phyloP scores from a whole-genome alignment of 2,329 filamentous ascomycete species.

The Purpureocillium takamizusanense region DNA sequence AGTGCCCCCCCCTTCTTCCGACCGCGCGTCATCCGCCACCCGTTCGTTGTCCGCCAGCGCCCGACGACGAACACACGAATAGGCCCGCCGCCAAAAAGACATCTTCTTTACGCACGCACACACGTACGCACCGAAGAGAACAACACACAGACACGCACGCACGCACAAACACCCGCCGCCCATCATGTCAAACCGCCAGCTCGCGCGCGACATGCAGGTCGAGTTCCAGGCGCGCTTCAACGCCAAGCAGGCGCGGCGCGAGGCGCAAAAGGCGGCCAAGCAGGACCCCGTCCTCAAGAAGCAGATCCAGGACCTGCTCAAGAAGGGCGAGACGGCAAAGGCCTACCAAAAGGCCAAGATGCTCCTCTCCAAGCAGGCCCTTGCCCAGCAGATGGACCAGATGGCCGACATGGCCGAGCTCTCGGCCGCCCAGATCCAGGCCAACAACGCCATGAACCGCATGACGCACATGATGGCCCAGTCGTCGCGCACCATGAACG shows the following conservation, averaged over 20 bases:
- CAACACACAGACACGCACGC: neutral
- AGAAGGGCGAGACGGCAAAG: slow-evolving; percentile 54
- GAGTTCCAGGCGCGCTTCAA: slow-evolving; percentile 57
- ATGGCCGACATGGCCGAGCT: slow-evolving; percentile 57
- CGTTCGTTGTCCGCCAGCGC: too few relatives aligned
- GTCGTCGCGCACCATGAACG: slow-evolving; percentile 48
- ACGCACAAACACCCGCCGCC: slow-evolving; percentile 1
- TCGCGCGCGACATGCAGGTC: slow-evolving; percentile 51
- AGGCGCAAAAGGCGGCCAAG: slow-evolving; percentile 51
- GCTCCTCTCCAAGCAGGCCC: slow-evolving; percentile 51
- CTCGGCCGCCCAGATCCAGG: slow-evolving; percentile 51
- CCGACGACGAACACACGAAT: too few relatives aligned
- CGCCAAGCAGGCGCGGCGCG: slow-evolving; percentile 52
- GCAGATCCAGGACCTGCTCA: slow-evolving; percentile 54
- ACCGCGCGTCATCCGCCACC: too few relatives aligned
- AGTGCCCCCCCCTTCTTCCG: too few relatives aligned
- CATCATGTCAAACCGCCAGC: slow-evolving; percentile 50
- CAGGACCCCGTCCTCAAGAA: slow-evolving; percentile 53
- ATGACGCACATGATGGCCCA: slow-evolving; percentile 57
- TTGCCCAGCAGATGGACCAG: slow-evolving; percentile 55
- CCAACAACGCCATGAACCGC: slow-evolving; percentile 56
- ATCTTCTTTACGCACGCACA: too few relatives aligned
- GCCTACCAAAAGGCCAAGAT: slow-evolving; percentile 56
- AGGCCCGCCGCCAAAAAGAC: too few relatives aligned
- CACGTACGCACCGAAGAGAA: neutral